phyloP scores from a whole-genome alignment of 768 basidiomycete genomes.

The Obba rivulosa region DNA sequence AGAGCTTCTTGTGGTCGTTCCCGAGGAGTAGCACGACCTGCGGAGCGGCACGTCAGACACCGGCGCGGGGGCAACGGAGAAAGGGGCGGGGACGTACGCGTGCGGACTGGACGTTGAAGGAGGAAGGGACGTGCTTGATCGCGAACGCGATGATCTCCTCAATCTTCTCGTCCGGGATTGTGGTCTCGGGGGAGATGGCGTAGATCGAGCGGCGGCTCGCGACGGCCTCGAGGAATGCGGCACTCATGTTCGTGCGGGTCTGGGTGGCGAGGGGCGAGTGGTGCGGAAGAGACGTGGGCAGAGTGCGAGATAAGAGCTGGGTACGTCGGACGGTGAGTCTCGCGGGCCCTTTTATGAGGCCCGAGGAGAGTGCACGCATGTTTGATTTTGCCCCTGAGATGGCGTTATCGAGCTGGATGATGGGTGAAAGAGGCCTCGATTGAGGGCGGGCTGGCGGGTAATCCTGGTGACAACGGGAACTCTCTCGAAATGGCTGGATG shows the following conservation, averaged over 20 bases:
- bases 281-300: background rate
- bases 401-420: too few relatives aligned
- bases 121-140: constrained; percentile 16
- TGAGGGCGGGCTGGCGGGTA: too few relatives aligned
- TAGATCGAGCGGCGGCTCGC: constrained; percentile 16
- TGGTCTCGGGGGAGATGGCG: constrained; percentile 13
- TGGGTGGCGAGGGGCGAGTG: background rate
- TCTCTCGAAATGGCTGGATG: too few relatives aligned
- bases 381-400: too few relatives aligned
- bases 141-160: constrained; percentile 14
- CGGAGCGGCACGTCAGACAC: background rate
- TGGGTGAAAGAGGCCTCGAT: too few relatives aligned
- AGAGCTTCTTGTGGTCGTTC: constrained; percentile 19
- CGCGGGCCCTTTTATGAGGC: too few relatives aligned
- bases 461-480: too few relatives aligned
- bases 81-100: constrained; percentile 8
- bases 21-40: constrained; percentile 17
- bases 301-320: background rate
- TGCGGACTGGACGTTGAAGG: constrained; percentile 18
- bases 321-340: too few relatives aligned
- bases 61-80: too few relatives aligned
- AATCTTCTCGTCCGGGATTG: constrained; percentile 16
- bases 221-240: constrained; percentile 16
- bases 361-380: too few relatives aligned
- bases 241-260: constrained; percentile 8